phyloP scores from a whole-genome alignment of 345 rosid species.

The Kandelia obovata region DNA sequence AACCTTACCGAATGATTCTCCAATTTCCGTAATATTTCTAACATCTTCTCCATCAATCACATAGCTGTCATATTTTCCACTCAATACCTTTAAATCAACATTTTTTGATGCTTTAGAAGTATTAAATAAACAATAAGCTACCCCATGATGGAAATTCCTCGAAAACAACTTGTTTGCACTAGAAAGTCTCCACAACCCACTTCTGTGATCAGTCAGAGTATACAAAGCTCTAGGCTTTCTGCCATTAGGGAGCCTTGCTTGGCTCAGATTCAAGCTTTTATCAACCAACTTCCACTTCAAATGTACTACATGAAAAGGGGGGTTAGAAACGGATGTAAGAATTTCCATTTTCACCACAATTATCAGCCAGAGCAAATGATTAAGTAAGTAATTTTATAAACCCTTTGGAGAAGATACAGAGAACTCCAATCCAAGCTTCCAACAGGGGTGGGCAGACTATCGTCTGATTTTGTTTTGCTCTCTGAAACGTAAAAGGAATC shows the following conservation, averaged over 20 bases:
- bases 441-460: background rate
- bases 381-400: background rate
- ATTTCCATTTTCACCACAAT: constrained; percentile 61
- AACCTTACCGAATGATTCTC: constrained; percentile 42
- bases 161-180: constrained; percentile 8
- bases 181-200: constrained; percentile 26
- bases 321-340: constrained; percentile 41
- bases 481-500: background rate
- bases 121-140: constrained; percentile 18
- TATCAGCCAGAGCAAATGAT: constrained; percentile 16
- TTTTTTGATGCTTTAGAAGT: constrained; percentile 18
- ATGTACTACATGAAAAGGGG: constrained; percentile 30
- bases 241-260: constrained; percentile 21
- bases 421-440: background rate
- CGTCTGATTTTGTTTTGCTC: background rate
- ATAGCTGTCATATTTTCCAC: constrained; percentile 44
- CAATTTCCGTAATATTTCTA: constrained; percentile 28
- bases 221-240: constrained; percentile 20
- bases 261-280: constrained; percentile 24
- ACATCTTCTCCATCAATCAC: constrained; percentile 53
- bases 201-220: constrained; percentile 20
- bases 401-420: background rate
- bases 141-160: constrained; percentile 9
- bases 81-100: constrained; percentile 32
- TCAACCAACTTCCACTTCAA: constrained; percentile 29